Conservation (phyloP, 2,329 filamentous ascomycete species). For the Sclerotiophoma versabilis region DNA sequence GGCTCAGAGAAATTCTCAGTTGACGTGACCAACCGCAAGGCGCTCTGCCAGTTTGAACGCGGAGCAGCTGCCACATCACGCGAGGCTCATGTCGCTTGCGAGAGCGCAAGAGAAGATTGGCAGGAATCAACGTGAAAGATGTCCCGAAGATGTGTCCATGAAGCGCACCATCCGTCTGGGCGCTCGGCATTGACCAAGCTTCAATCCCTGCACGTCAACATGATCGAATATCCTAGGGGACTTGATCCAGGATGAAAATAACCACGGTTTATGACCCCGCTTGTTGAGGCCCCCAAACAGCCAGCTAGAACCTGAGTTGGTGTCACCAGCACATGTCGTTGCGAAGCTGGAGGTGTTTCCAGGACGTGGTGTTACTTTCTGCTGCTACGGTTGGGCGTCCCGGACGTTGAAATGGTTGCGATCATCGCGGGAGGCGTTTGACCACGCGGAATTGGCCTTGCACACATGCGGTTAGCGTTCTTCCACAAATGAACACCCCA, state of each 20-base stretch:
- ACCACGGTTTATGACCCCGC: neutral
- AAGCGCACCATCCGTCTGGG: slow-evolving; percentile 22
- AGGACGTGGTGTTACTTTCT: slow-evolving; percentile 3
- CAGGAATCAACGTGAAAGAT: slow-evolving; percentile 10
- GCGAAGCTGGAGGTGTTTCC: neutral
- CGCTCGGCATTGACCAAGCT: slow-evolving; percentile 20
- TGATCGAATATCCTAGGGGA: neutral
- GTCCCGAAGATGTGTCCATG: slow-evolving; percentile 13
- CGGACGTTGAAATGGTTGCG: slow-evolving; percentile 15
- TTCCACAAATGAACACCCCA: slow-evolving; percentile 8
- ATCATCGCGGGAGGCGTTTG: slow-evolving; percentile 23
- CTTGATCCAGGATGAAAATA: slow-evolving; percentile 5
- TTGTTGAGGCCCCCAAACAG: neutral
- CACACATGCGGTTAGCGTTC: slow-evolving; percentile 14
- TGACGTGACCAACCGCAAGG: neutral
- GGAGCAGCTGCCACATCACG: slow-evolving; percentile 15
- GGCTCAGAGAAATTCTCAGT: neutral
- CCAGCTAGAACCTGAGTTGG: neutral
- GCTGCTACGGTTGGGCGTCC: slow-evolving; percentile 2
- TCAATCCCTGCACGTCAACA: neutral
- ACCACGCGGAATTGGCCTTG: slow-evolving; percentile 21
- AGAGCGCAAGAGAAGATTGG: slow-evolving; percentile 1
- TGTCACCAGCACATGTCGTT: neutral
- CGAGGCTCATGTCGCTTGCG: neutral
- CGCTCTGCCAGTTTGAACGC: slow-evolving; percentile 12